Evolutionary conservation across 441 rosid species (phyloP).

Genomic region (Erodium texanum): DNA sequence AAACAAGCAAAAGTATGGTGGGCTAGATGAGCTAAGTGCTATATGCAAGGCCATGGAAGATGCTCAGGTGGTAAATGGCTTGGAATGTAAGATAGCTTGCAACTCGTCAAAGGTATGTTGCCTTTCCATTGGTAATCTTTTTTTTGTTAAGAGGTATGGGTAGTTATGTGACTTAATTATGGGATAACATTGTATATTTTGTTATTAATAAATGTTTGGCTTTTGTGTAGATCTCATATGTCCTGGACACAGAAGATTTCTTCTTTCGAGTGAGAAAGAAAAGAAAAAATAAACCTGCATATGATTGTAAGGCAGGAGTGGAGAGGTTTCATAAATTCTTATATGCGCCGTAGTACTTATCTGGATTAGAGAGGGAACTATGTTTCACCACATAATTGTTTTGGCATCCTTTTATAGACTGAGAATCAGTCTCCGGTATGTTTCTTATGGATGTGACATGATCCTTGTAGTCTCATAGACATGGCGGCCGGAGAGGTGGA

Average conservation of each 20-base stretch:
- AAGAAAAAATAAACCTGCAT: slow-evolving; percentile 27
- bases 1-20: slow-evolving; percentile 42
- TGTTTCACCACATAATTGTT: too few relatives aligned
- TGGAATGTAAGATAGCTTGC: slow-evolving; percentile 93
- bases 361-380: neutral
- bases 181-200: too few relatives aligned
- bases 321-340: slow-evolving; percentile 59
- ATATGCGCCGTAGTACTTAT: slow-evolving; percentile 10
- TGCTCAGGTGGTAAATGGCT: slow-evolving; percentile 54
- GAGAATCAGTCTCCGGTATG: neutral
- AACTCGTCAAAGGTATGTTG: slow-evolving; percentile 70
- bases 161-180: too few relatives aligned
- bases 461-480: neutral
- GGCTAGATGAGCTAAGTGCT: slow-evolving; percentile 32
- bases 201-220: slow-evolving; percentile 14
- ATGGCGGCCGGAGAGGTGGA: neutral
- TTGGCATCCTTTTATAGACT: neutral
- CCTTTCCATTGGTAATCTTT: neutral
- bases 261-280: slow-evolving; percentile 41
- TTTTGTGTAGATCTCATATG: slow-evolving; percentile 68
- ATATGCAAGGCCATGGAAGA: slow-evolving; percentile 35
- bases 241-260: slow-evolving; percentile 83
- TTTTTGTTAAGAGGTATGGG: neutral
- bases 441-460: neutral
- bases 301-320: slow-evolving; percentile 22